Base-by-base conservation (phyloP, 2,329 filamentous ascomycete genomes). In the Fusarium praegraminearum region DNA sequence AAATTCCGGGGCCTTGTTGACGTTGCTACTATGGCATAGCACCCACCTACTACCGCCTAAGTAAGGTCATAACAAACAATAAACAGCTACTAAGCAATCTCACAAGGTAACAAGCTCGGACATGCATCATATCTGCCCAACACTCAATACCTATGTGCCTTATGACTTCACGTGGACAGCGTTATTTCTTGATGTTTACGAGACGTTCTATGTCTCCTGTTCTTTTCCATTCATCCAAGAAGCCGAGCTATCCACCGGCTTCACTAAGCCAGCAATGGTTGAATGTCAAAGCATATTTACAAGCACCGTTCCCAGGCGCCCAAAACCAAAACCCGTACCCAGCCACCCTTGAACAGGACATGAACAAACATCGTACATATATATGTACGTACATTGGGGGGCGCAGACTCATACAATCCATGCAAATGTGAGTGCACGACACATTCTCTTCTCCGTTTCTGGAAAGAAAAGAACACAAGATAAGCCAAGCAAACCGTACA, bases 221-320 rank as follows among this genome's bases (percentile, higher is more conserved):
- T 53, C 38, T 61, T 44, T 71, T 72, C 52, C 59, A 56, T 69
- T 56, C 59, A 62, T 67, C 57, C 68, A 63, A 58, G 60, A 62
- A 72, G 68, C 65, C 47, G 35, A 59, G 28, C 44, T 41, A 40
- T 22, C 36, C 36, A 50, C 56, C 43, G 56, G 71, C 62, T 51
- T 33, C 53, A 40, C 50, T 28, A 57, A 59, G 47, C 47, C 54
- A 62, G 51, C 57, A 69, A 41, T 57, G 46, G 54, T 63, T 62
- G 45, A 71, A 69, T 64, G 50, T 52, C 18, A 33, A 54, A 72
- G 69, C 49, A 72, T 72, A 74, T 72, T 66, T 73, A 74, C 68
- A 74, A 67, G 47, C 58, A 69, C 46, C 64, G 41, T 67, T 51
- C 54, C 67, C 67, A 64, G 54, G 56, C 65, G 67, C 53, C 67